Evolutionary conservation across 805 yeast genomes (phyloP).

Genomic region (Cyberlindnera petersonii): DNA sequence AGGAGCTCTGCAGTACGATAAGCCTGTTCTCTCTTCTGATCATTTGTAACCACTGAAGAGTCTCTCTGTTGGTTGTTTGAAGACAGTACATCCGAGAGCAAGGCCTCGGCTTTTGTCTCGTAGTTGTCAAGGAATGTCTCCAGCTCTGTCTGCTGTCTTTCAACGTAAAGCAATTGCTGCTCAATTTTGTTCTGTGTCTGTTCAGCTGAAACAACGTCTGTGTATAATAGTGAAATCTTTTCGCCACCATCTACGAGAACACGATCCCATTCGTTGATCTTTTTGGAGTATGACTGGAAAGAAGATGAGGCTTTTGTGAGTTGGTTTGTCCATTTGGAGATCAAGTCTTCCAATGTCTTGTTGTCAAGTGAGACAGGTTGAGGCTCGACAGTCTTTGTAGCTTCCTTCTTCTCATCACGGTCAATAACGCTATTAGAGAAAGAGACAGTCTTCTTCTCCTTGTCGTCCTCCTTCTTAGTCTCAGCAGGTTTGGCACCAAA

Average conservation of each 20-base stretch:
- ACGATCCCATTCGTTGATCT: slow-evolving; percentile 82
- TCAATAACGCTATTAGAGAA: slow-evolving; percentile 25
- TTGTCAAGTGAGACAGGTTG: slow-evolving; percentile 77
- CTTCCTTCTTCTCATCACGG: slow-evolving; percentile 32
- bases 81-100: slow-evolving; percentile 34
- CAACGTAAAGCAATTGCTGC: slow-evolving; percentile 80
- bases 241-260: slow-evolving; percentile 81
- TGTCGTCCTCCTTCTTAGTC: slow-evolving; percentile 19
- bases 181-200: slow-evolving; percentile 82
- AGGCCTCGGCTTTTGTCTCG: slow-evolving; percentile 45
- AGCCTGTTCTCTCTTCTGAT: slow-evolving; percentile 85
- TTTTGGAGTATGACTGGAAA: slow-evolving; percentile 70
- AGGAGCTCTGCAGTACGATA: slow-evolving; percentile 82
- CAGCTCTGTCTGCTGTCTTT: slow-evolving; percentile 87
- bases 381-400: slow-evolving; percentile 56
- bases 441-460: slow-evolving; percentile 27
- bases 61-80: slow-evolving; percentile 28
- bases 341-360: slow-evolving; percentile 88
- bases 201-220: slow-evolving; percentile 78
- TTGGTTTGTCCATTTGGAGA: slow-evolving; percentile 90
- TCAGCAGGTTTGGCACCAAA: slow-evolving; percentile 9
- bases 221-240: slow-evolving; percentile 70
- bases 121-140: slow-evolving; percentile 78
- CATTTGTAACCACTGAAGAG: slow-evolving; percentile 49
- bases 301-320: slow-evolving; percentile 67